These are phyloP conservation scores for Talaromyces sp. DNA, from an alignment of 2,329 filamentous ascomycete species.

Conservation along the genomic window DNA sequence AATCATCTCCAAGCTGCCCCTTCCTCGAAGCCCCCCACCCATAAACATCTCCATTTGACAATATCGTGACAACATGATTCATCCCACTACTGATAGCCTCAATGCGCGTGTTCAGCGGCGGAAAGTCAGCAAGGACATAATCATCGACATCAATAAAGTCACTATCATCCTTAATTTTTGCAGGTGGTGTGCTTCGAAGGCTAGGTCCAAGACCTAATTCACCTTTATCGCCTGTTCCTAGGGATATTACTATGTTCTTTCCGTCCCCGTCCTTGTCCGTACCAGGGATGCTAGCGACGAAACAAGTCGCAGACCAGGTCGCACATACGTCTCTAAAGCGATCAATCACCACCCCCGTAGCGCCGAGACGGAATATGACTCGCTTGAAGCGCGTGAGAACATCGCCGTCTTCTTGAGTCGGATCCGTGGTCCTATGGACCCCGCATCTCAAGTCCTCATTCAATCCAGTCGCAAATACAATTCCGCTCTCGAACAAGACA, in stretches of 20 bases:
- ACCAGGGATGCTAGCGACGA: conserved; percentile 41
- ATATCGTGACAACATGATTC: conserved; percentile 70
- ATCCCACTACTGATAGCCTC: conserved; percentile 68
- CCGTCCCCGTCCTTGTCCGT: conserved; percentile 31
- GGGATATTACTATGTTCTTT: conserved; percentile 52
- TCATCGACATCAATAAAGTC: conserved; percentile 21
- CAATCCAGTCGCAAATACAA: conserved; percentile 65
- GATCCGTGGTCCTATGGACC: not conserved
- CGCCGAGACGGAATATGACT: conserved; percentile 23
- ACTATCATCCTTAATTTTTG: conserved; percentile 46
- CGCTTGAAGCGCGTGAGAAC: conserved; percentile 23
- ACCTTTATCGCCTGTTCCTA: conserved; percentile 66
- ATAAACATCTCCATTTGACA: conserved; percentile 72
- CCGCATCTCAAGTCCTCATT: conserved; percentile 48
- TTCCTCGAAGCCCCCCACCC: conserved; percentile 89
- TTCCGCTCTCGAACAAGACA: conserved; percentile 58
- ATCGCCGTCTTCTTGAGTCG: not conserved
- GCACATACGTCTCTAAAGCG: conserved; percentile 57
- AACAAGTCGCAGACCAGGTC: conserved; percentile 72
- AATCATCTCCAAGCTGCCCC: conserved; percentile 67
- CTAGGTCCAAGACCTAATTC: conserved; percentile 63
- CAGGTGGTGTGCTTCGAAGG: conserved; percentile 21
- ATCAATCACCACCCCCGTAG: conserved; percentile 22
- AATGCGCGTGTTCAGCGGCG: conserved; percentile 57
- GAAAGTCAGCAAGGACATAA: conserved; percentile 51